Evolutionary conservation across 495 filamentous ascomycete genomes (phyloP), one percentile per base, ranked within the genome.

Genomic region (Penicillium pulvis): DNA sequence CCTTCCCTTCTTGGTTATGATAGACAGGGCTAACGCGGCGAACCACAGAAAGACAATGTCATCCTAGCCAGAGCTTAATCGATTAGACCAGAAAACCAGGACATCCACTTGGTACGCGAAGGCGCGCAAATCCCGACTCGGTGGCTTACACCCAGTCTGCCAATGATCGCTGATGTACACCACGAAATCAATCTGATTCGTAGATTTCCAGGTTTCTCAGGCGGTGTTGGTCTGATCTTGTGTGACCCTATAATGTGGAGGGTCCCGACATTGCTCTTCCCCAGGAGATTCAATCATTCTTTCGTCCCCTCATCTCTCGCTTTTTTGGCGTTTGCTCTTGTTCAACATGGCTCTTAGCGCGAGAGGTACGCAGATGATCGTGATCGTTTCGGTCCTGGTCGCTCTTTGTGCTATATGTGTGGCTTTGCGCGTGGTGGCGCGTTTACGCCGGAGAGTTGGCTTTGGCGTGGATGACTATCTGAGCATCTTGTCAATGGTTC

Each of bases 391-490:
- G 31, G 67, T 72, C 36, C 71, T 79, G 53, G 67, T 79, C 14
- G 61, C 59, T 28, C 56, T 81, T 12, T 71, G 75, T 23, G 52
- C 71, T 7, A 52, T 76, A 9, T 70, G 71, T 9, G 75, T 79
- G 6, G 57, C 69, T 9, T 55, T 80, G 31, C 70, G 78, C 4
- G 67, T 76, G 41, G 39, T 73, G 17, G 71, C 78, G 33, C 71
- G 79, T 19, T 42, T 74, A 11, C 67, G 71, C 28, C 67, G 72
- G 28, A 70, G 71, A 66, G 71, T 79, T 8, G 56, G 57, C 8
- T 70, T 80, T 17, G 68, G 68, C 0, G 45, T 72, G 3, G 77
- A 82, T 59, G 78, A 82, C 52, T 79, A 76, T 49, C 66, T 76
- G 10, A 73, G 68, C 44, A 60, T 74, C 16, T 1, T 65, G 0